Conservation (phyloP, 129 eudicot species). For the Daucus carota region DH1_v3.0 NC_030386.2:24005001-24005500, state of each 20-base stretch:
- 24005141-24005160: constrained; percentile 73
- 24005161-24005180: constrained; percentile 81
- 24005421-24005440: constrained; percentile 36
- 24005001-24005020: constrained; percentile 97
- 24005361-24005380: constrained; percentile 22
- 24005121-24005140: constrained; percentile 93
- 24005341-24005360: constrained; percentile 19
- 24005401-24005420: constrained; percentile 49
- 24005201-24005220: constrained; percentile 75
- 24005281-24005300: constrained; percentile 18
- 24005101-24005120: constrained; percentile 78
- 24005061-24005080: constrained; percentile 44
- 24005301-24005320: constrained; percentile 13
- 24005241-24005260: constrained; percentile 46
- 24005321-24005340: constrained; percentile 15
- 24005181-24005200: constrained; percentile 81
- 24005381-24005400: constrained; percentile 47
- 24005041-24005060: constrained; percentile 57
- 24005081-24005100: constrained; percentile 55
- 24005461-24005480: constrained; percentile 10
- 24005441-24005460: neutral
- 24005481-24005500: constrained; percentile 16
- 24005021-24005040: constrained; percentile 71
- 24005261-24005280: constrained; percentile 17
- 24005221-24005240: constrained; percentile 50